Evolutionary conservation across 2,329 filamentous ascomycete genomes (phyloP), one percentile per base, ranked within the genome.

Genomic region (Clarireedia paspali): DNA sequence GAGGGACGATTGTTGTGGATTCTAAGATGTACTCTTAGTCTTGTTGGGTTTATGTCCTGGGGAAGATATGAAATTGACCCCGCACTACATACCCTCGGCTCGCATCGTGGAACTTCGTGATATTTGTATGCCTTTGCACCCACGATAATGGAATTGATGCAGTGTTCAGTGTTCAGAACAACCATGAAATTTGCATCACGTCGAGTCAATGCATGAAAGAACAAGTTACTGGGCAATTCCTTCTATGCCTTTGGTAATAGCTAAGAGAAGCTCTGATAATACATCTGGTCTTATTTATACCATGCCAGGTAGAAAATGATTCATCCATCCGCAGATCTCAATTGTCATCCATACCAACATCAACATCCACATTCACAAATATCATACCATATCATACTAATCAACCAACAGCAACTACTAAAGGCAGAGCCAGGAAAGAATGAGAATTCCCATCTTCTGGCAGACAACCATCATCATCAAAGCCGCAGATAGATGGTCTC

Each of bases 181-280:
- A 42, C 39, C 17, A 20, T 42, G 39, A 42, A 3, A 10, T 20
- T 6, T 20, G 39, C 7, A 3, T 42, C 20, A 17, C 39, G 10
- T 20, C 15, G 5, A 5, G 17, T 42, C 15, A 34, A 12, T 20
- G 15, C 3, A 42, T 10, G 6, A 42, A 42, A 6, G 39, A 10
- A 20, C 39, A 58, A 55, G 30, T 39, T 64, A 66, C 64, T 64
- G 62, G 63, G 64, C 65, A 67, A 68, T 62, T 45, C 53, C 50
- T 57, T 67, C 64, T 67, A 66, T 66, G 64, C 66, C 66, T 67
- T 68, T 65, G 40, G 30, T 50, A 58, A 53, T 60, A 65, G 60
- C 62, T 66, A 66, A 44, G 12, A 27, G 60, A 63, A 58, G 48
- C 52, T 60, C 53, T 55, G 54, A 60, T 64, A 59, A 53, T 65